Conservation (phyloP, 345 rosid species). For the Punica granatum region DNA sequence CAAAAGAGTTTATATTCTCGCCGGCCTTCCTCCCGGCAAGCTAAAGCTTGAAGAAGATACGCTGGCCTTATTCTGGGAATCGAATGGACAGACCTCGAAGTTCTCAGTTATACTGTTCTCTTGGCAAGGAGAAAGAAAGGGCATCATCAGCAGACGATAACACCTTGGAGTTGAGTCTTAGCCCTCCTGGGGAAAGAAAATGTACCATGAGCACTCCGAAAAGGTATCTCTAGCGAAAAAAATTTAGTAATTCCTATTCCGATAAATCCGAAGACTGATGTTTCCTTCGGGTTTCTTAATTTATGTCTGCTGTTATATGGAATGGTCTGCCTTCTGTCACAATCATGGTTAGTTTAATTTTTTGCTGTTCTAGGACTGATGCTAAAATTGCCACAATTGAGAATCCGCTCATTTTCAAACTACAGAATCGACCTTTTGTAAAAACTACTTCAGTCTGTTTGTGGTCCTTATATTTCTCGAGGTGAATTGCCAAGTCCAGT, state of each 20-base stretch:
- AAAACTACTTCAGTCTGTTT: too few species aligned
- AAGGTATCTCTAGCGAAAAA: slow-evolving; percentile 10
- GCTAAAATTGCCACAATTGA: too few species aligned
- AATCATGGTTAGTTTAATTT: too few species aligned
- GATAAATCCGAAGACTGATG: too few species aligned
- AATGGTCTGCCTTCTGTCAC: too few species aligned
- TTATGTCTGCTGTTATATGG: too few species aligned
- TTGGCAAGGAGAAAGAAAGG: slow-evolving; percentile 7
- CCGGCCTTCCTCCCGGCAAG: neutral
- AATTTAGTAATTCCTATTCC: neutral
- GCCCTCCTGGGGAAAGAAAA: slow-evolving; percentile 29
- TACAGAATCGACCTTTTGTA: too few species aligned
- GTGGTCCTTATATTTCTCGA: too few species aligned
- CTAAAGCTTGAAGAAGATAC: neutral
- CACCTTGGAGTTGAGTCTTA: slow-evolving; percentile 34
- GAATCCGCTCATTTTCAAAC: too few species aligned
- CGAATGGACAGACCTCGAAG: neutral
- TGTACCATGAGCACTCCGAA: slow-evolving; percentile 18
- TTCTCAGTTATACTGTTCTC: slow-evolving; percentile 9
- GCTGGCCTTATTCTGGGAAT: neutral
- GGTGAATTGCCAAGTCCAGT: too few species aligned
- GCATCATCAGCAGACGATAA: slow-evolving; percentile 19
- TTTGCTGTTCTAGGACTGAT: too few species aligned
- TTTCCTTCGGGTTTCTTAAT: too few species aligned
- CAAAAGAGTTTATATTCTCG: neutral